Evolutionary conservation across 1,139 yeast genomes (phyloP).

Genomic region (Yamadazyma diddensiae): DNA sequence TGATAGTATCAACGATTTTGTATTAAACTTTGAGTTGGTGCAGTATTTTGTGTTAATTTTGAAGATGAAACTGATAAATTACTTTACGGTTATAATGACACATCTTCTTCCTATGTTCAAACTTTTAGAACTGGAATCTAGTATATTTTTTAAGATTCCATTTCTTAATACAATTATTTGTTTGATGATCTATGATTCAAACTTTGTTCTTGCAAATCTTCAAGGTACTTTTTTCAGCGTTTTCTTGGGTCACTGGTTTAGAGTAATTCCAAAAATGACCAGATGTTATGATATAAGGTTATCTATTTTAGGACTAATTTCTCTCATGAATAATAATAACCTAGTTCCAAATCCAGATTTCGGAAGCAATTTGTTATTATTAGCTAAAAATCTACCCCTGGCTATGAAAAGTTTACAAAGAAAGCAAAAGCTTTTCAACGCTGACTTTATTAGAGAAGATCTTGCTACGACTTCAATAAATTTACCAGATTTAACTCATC

Average conservation of each 20-base stretch:
- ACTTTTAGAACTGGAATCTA: conserved; percentile 3
- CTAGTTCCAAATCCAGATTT: conserved; percentile 15
- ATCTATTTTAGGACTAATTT: conserved; percentile 64
- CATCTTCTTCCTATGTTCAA: conserved; percentile 6
- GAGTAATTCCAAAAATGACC: conserved; percentile 51
- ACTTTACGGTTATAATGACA: conserved; percentile 8
- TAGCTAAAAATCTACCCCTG: conserved; percentile 58
- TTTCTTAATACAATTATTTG: conserved; percentile 67
- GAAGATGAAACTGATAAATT: conserved; percentile 24
- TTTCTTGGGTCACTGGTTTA: conserved; percentile 71
- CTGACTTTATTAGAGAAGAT: conserved; percentile 5
- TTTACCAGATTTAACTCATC: too few relatives aligned
- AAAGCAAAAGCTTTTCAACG: conserved; percentile 46
- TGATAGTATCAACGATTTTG: conserved; percentile 49
- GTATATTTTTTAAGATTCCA: conserved; percentile 44
- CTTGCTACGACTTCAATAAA: too few relatives aligned
- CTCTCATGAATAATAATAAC: conserved; percentile 36
- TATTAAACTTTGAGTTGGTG: conserved; percentile 50
- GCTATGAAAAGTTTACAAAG: conserved; percentile 68
- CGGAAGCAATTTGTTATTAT: conserved; percentile 11
- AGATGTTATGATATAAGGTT: conserved; percentile 83
- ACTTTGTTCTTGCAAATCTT: conserved; percentile 51
- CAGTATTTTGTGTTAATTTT: conserved; percentile 54
- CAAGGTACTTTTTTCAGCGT: conserved; percentile 44
- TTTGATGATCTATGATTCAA: conserved; percentile 61